These are phyloP conservation scores for Linnemannia schmuckeri DNA, from an alignment of 192 early-diverging fungal species.

Conservation along the genomic window DNA sequence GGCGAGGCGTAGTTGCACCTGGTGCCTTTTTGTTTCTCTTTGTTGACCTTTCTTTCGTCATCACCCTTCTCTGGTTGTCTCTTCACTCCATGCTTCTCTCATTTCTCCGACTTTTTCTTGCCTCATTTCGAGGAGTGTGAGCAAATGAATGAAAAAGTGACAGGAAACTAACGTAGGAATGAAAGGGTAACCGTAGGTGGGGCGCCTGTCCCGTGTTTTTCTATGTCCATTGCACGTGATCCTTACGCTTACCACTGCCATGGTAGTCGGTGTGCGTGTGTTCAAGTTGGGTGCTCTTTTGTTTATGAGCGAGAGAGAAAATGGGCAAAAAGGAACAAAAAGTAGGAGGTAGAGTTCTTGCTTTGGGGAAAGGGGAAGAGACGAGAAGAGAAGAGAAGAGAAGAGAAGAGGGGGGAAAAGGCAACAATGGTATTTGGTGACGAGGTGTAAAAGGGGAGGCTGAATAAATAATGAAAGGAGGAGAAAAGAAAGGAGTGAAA, in stretches of 20 bases:
- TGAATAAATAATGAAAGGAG: neutral
- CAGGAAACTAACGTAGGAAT: no score
- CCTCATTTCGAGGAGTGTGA: neutral
- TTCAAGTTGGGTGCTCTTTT: neutral
- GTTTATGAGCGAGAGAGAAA: neutral
- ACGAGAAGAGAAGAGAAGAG: neutral
- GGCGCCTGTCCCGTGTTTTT: neutral
- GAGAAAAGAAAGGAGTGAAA: conserved; percentile 1
- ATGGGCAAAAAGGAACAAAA: neutral
- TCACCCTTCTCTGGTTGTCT: no score
- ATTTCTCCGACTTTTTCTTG: no score
- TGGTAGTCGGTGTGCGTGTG: neutral
- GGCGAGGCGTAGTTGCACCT: no score
- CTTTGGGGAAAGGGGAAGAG: neutral
- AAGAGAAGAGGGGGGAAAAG: no score
- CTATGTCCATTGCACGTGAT: neutral
- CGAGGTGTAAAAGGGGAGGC: neutral
- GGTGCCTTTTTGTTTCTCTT: no score
- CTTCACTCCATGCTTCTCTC: no score
- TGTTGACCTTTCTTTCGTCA: no score
- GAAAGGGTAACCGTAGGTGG: neutral
- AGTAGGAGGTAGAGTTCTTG: neutral
- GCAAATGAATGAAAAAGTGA: neutral
- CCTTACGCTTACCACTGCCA: neutral
- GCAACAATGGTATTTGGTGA: neutral